These are phyloP conservation scores for Taphrina flavorubra DNA, from an alignment of 1,139 yeast genomes.

Conservation along the genomic window DNA sequence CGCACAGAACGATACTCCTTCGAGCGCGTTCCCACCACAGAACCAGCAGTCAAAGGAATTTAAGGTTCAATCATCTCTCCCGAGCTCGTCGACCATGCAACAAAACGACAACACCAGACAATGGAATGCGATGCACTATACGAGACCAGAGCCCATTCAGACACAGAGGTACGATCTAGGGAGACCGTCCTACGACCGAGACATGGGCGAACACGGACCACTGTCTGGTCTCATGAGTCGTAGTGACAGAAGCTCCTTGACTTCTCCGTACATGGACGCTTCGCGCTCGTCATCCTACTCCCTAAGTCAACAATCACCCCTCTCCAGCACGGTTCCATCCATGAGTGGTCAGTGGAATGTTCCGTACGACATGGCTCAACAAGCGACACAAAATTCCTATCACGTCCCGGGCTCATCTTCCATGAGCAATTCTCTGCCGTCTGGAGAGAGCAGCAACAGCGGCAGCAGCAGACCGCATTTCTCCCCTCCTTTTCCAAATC, in stretches of 20 bases:
- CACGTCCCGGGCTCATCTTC: background rate
- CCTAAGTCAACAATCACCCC: background rate
- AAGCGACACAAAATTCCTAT: slow-evolving; percentile 17
- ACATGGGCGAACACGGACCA: slow-evolving; percentile 16
- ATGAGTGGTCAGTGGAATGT: slow-evolving; percentile 14
- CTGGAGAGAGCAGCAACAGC: slow-evolving; percentile 1
- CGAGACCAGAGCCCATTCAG: slow-evolving; percentile 16
- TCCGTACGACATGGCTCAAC: slow-evolving; percentile 17
- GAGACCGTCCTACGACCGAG: slow-evolving; percentile 8
- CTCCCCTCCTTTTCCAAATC: slow-evolving; percentile 25
- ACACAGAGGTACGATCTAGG: background rate
- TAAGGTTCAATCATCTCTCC: background rate
- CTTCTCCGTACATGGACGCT: slow-evolving; percentile 12
- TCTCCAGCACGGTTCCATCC: slow-evolving; percentile 10
- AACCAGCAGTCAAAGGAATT: slow-evolving; percentile 2
- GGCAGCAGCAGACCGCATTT: slow-evolving; percentile 11
- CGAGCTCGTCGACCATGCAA: slow-evolving; percentile 12
- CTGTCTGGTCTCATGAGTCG: slow-evolving; percentile 6
- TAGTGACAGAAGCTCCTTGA: slow-evolving; percentile 10
- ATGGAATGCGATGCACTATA: background rate
- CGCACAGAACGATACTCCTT: background rate
- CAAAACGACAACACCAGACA: background rate
- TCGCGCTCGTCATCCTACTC: slow-evolving; percentile 22
- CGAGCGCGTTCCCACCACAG: slow-evolving; percentile 3
- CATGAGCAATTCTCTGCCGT: background rate